Conservation (phyloP, 257 asterid species). For the Solanum clarkiae region DNA sequence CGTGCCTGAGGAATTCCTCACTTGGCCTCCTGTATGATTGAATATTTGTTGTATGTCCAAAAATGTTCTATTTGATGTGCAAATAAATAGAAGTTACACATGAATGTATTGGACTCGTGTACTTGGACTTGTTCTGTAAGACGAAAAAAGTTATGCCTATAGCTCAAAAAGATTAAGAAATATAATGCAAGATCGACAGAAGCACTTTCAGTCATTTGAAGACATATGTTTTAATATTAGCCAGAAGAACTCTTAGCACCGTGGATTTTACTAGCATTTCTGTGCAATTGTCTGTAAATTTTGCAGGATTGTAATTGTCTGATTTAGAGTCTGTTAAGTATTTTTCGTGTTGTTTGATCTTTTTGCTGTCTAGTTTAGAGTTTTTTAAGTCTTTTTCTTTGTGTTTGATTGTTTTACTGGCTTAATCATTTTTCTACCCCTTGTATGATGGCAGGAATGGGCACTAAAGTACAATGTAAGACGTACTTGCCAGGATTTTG, state of each 20-base stretch:
- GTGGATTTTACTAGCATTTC: not conserved
- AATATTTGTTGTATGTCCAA: not conserved
- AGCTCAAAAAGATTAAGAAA: not conserved
- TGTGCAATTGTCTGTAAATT: not conserved
- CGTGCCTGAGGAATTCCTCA: not conserved
- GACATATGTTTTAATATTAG: not conserved
- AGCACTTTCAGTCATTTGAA: not conserved
- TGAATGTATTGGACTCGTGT: not conserved
- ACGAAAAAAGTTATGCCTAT: not conserved
- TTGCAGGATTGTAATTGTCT: not conserved
- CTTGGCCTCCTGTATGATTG: not conserved
- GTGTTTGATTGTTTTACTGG: not conserved
- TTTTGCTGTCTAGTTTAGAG: not conserved
- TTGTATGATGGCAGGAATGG: conserved; percentile 46
- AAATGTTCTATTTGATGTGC: not conserved
- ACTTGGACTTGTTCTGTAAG: not conserved
- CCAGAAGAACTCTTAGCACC: not conserved
- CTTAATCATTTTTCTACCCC: not conserved
- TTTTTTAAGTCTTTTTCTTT: not conserved
- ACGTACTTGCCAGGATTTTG: conserved; percentile 16
- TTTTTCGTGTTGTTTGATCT: not conserved
- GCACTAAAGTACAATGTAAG: conserved; percentile 46
- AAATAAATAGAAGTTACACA: not conserved
- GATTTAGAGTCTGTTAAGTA: not conserved
- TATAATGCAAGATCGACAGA: not conserved